phyloP scores from a whole-genome alignment of 2,329 filamentous ascomycete genomes.

The Dactylellina drechsleri region DNA sequence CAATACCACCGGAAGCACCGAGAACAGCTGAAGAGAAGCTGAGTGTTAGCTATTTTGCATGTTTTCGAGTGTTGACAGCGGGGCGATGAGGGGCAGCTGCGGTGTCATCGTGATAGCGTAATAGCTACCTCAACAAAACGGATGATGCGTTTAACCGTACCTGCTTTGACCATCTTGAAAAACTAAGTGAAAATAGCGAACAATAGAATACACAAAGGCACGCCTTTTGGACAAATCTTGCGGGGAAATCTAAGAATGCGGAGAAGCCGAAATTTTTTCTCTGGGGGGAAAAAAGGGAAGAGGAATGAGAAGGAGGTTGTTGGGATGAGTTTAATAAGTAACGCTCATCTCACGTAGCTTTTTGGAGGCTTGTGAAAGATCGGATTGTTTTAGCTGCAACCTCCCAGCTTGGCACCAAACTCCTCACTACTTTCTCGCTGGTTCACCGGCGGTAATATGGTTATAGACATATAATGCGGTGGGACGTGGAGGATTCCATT shows the following conservation, averaged over 20 bases:
- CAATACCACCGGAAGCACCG: conserved; percentile 97
- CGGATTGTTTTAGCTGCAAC: conserved; percentile 44
- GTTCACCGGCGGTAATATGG: background rate
- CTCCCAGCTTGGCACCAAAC: conserved; percentile 22
- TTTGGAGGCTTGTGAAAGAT: conserved; percentile 37
- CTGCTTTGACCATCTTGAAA: conserved; percentile 70
- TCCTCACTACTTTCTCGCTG: background rate
- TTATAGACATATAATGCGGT: conserved; percentile 4
- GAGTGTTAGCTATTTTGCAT: conserved; percentile 30
- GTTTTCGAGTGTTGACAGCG: conserved; percentile 16
- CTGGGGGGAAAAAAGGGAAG: conserved; percentile 4
- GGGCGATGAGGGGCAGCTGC: conserved; percentile 42
- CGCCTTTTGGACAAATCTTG: background rate
- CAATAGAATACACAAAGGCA: conserved; percentile 1
- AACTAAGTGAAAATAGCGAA: conserved; percentile 11
- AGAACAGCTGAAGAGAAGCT: conserved; percentile 72
- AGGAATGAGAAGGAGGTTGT: conserved; percentile 35
- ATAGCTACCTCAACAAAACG: conserved; percentile 24
- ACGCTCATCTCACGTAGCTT: background rate
- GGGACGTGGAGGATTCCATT: background rate
- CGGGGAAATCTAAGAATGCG: conserved; percentile 1
- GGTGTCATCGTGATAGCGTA: conserved; percentile 15
- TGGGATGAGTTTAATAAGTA: conserved; percentile 46
- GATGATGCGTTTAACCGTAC: conserved; percentile 65
- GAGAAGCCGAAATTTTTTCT: conserved; percentile 5